Conservation (phyloP, 164 flowering plant species). For the Chimonanthus praecox region DNA sequence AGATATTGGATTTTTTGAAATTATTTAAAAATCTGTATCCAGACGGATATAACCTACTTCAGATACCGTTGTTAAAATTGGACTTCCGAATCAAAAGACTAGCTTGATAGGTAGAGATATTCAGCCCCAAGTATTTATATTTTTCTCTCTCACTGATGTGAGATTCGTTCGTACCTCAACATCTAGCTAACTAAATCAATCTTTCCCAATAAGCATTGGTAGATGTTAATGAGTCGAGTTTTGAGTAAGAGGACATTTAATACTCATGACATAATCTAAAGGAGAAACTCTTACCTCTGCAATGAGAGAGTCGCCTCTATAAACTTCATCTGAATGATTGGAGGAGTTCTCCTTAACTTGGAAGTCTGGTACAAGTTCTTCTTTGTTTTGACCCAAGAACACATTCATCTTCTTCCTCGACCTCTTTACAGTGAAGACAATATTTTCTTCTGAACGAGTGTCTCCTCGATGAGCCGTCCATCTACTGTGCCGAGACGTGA, state of each 20-base stretch:
- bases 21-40: too few species aligned
- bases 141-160: too few species aligned
- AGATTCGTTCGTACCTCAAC: too few species aligned
- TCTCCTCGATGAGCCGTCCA: neutral
- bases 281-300: neutral
- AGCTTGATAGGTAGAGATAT: too few species aligned
- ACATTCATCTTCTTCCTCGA: constrained; percentile 13
- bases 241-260: neutral
- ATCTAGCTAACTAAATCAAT: neutral
- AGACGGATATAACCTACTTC: too few species aligned
- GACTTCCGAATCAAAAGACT: too few species aligned
- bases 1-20: too few species aligned
- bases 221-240: neutral
- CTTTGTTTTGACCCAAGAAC: constrained; percentile 25
- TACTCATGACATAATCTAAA: too few species aligned
- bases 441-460: neutral
- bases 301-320: neutral
- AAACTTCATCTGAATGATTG: neutral
- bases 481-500: neutral
- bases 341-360: neutral
- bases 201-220: neutral
- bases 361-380: constrained; percentile 15
- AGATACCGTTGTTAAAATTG: too few species aligned
- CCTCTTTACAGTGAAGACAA: neutral
- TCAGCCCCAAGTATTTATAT: too few species aligned